Base-by-base conservation (phyloP, 2,329 filamentous ascomycete genomes). In the Clarireedia monteithiana region DNA sequence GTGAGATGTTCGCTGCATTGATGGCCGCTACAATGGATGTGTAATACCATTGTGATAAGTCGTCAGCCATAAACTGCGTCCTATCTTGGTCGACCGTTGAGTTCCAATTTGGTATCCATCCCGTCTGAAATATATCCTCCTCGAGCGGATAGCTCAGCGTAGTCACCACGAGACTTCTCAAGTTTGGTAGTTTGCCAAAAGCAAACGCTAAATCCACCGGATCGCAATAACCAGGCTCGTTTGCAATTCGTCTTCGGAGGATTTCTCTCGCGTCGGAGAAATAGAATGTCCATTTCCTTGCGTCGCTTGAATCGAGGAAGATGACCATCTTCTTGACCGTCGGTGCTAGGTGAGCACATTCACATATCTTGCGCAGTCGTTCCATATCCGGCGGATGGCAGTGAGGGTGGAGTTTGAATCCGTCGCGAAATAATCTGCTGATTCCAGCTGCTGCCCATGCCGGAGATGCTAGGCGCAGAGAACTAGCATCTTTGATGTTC, bases 41-140 rank as follows among this genome's bases (percentile, higher is more conserved):
- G 12, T 51, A 56, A 51, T 56, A 56, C 53, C 53, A 56, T 34
- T 55, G 52, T 6, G 52, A 50, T 7, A 55, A 15, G 34, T 55
- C 52, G 34, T 55, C 52, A 15, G 52, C 52, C 46, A 55, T 50
- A 27, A 55, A 50, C 17, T 50, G 52, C 34, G 38, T 42, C 26
- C 52, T 42, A 15, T 55, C 46, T 7, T 54, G 26, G 34, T 50
- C 52, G 14, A 50, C 34, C 10, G 52, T 55, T 7, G 46, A 55
- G 3, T 51, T 52, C 53, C 53, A 56, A 27, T 36, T 52, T 1
- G 48, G 53, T 5, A 51, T 24, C 53, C 53, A 56, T 5, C 38
- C 51, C 10, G 24, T 46, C 50, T 52, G 38, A 45, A 51, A 56
- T 10, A 36, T 45, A 24, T 46, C 40, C 6, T 46, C 48, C 23